These are phyloP conservation scores for Tolypocladium endophyticum DNA, from an alignment of 2,329 filamentous ascomycete genomes.

Conservation along the genomic window DNA sequence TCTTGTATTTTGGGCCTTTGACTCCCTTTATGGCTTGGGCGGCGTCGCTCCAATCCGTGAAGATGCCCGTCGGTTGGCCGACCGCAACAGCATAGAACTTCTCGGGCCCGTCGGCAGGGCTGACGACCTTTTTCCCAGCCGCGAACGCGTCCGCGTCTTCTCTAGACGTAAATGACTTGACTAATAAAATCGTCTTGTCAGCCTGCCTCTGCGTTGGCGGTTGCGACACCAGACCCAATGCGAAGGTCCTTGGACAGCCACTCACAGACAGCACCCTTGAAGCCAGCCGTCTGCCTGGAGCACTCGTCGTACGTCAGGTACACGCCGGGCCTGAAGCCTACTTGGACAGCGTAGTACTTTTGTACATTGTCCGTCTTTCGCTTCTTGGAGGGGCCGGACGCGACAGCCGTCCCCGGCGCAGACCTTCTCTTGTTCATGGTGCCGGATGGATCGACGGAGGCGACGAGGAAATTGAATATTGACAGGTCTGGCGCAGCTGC, in stretches of 20 bases:
- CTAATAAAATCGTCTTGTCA: constrained; percentile 28
- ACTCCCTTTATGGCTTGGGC: constrained; percentile 64
- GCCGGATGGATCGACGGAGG: neutral
- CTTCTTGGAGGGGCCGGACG: constrained; percentile 26
- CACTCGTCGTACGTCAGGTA: constrained; percentile 53
- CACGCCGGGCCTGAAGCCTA: constrained; percentile 47
- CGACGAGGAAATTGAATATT: constrained; percentile 12
- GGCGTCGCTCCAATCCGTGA: constrained; percentile 57
- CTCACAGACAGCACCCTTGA: constrained; percentile 58
- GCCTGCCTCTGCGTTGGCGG: neutral
- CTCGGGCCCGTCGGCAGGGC: constrained; percentile 28
- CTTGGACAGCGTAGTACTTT: constrained; percentile 55
- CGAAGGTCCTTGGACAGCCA: constrained; percentile 11
- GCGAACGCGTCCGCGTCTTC: constrained; percentile 74
- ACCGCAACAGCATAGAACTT: constrained; percentile 52
- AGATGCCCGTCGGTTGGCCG: constrained; percentile 48
- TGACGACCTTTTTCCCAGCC: constrained; percentile 40
- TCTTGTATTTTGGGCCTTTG: constrained; percentile 60
- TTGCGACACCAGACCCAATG: neutral
- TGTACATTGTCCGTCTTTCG: constrained; percentile 35
- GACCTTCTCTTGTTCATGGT: constrained; percentile 21
- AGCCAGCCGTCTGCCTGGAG: constrained; percentile 48
- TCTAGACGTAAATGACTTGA: constrained; percentile 66
- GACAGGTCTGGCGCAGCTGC: constrained; percentile 7
- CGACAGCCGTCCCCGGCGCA: constrained; percentile 9